Base-by-base conservation (phyloP, 1,284 basidiomycete genomes). In the Kalmanozyma brasiliensis region DNA sequence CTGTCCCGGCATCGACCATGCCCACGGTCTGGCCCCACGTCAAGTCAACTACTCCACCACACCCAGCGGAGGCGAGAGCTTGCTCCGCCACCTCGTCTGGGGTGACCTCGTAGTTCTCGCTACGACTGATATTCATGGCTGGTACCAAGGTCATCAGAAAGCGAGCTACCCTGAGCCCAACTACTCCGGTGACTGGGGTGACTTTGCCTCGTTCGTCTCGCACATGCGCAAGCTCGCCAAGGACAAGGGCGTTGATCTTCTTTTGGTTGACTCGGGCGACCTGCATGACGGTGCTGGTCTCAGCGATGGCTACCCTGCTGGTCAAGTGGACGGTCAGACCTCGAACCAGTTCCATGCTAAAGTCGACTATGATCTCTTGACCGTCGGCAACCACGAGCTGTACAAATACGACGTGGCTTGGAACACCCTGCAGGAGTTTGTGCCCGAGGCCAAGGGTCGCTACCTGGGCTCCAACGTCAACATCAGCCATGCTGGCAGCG, bases 331-430 rank as follows among this genome's bases (percentile, higher is more conserved):
- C 32, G 76, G 70, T 22, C 78, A 79, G 34, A 51, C 64, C 23
- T 74, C 74, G 14, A 74, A 79, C 51, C 59, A 78, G 49, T 72
- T 79, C 57, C 86, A 94, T 71, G 84, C 87, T 29, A 83, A 87
- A 66, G 85, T 94, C 19, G 88, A 89, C 0, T 94, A 92, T 76
- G 93, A 95, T 77, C 77, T 92, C 7, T 87, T 94, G 74, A 84
- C 90, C 0, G 91, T 94, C 53, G 93, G 93, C 77, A 94, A 94
- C 78, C 92, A 94, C 76, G 92, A 94, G 83, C 83, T 94, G 32
- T 94, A 94, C 83, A 85, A 87, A 58, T 93, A 92, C 79, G 85
- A 84, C 2, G 87, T 90, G 76, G 87, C 91, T 0, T 85, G 88
- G 46, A 90, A 92, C 82, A 90, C 92, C 86, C 89, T 91, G 83